Evolutionary conservation across 306 rosid genomes (phyloP), one percentile per base, ranked within the genome.

Genomic region (Dalbergia cochinchinensis): DNA sequence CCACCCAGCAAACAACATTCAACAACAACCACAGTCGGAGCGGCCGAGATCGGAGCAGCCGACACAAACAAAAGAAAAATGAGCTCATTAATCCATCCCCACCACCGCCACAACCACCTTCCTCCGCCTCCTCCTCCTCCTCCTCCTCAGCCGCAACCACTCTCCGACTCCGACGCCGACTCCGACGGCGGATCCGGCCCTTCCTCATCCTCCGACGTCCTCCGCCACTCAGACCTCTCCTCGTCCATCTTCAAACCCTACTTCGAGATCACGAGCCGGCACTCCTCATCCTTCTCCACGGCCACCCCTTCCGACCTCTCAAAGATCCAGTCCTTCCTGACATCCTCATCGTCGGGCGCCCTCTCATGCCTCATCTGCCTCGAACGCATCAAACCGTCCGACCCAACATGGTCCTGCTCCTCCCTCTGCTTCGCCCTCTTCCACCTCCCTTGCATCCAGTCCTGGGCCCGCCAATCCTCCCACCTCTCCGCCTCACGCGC

Each of bases 271-370:
- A 80, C 91, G 51, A 91, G 94, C 73, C 85, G 85, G 20, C 60
- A 16, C 60, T n/a, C 22, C 10, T n/a, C 60, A 11, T 54, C 60
- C 26, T 0, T 6, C 50, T 44, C 50, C 41, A 80, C 93, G 48
- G 58, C 94, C 13, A 72, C 91, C 58, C 8, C 84, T 11, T 77
- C 94, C 7, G 99, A 95, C 76, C 90, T 95, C 65, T 84, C 95
- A 15, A 95, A 92, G 88, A 95, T 95, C 91, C 97, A 90, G 59
- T 87, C 98, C 4, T 95, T 95, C 88, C 97, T 95, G 44, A 87
- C 91, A 0, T 86, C 98, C 48, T 92, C 99, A 53, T 92, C 99
- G 81, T 88, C 98, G 85, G 99, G 99, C 69, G 99, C 99, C 0
- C 88, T 92, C 1, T 92, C 98, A 0, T 95, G 99, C 81, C 71